Base-by-base conservation (phyloP, 2,329 filamentous ascomycete genomes). In the Coleophoma crateriformis region DNA sequence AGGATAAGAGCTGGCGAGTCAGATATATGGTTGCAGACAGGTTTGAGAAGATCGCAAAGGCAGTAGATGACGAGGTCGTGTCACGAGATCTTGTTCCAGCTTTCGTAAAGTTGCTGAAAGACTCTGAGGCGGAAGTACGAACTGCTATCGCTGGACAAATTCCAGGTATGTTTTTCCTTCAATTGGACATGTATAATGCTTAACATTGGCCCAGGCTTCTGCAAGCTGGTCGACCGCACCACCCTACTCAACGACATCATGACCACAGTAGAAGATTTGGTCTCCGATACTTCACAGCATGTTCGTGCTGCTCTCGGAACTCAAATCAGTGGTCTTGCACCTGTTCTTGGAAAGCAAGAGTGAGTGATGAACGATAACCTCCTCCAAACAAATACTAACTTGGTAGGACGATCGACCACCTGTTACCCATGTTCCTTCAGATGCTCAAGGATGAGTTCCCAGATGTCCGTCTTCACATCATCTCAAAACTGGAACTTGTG, bases 371-470 rank as follows among this genome's bases (percentile, higher is more conserved):
- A 27, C 22, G 4, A 27, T 27, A 4, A 27, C 22, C 22, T 27
- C 7, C 22, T 27, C 22, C 22, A 4, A 27, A 27, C 22, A 27
- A 7, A 27, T 27, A 27, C 22, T 27, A 27, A 27, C 7, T 27
- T 27, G 22, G 22, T 58, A 94, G 89, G 71, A 99, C 94, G 32
- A 97, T 96, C 59, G 87, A 94, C 60, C 94, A 99, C 68, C 83
- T 99, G 41, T 81, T 99, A 41, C 94, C 94, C 48, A 99, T 99
- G 92, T 97, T 99, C 71, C 79, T 99, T 48, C 89, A 95, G 69
- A 99, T 99, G 94, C 84, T 99, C 62, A 99, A 97, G 79, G 94
- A 99, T 64, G 94, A 99, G 66, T 97, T 96, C 70, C 94, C 94
- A 19, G 94, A 99, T 67, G 94, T 99, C 46, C 87, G 94, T 55